These are phyloP conservation scores for Cladophialophora chaetospira DNA, from an alignment of 2,329 filamentous ascomycete genomes.

Conservation along the genomic window DNA sequence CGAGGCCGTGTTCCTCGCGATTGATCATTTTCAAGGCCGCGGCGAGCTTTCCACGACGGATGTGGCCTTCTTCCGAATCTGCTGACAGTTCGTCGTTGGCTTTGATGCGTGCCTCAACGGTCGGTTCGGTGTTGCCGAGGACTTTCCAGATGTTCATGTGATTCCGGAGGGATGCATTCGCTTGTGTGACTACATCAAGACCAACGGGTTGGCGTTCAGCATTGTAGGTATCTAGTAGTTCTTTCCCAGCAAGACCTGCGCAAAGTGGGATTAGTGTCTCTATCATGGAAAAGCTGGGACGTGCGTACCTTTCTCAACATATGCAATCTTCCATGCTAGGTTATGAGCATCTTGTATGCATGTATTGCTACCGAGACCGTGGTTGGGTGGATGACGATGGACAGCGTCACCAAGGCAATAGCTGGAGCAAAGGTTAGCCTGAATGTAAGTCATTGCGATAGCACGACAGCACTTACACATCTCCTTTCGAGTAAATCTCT, in stretches of 20 bases:
- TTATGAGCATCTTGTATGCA: conserved; percentile 43
- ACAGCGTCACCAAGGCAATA: conserved; percentile 44
- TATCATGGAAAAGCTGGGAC: conserved; percentile 13
- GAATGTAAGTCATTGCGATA: no score
- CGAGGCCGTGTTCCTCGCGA: conserved; percentile 58
- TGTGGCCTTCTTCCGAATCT: conserved; percentile 41
- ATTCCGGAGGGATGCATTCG: conserved; percentile 59
- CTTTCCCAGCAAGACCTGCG: conserved; percentile 15
- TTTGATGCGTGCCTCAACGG: conserved; percentile 42
- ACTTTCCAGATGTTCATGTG: conserved; percentile 51
- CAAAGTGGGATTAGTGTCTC: background rate
- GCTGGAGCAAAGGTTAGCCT: no score
- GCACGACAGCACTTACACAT: conserved; percentile 40
- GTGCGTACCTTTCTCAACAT: conserved; percentile 36
- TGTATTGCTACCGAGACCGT: conserved; percentile 42
- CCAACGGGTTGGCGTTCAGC: conserved; percentile 40
- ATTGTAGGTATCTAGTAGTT: conserved; percentile 39
- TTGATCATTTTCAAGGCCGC: conserved; percentile 46
- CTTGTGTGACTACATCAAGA: conserved; percentile 51
- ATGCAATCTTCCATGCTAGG: conserved; percentile 41
- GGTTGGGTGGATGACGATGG: conserved; percentile 40
- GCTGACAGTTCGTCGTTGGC: conserved; percentile 46
- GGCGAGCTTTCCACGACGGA: conserved; percentile 45
- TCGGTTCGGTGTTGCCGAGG: conserved; percentile 47
- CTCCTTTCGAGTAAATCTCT: conserved; percentile 55